Evolutionary conservation across 352 stramenopile genomes (phyloP).

Genomic region (Pythium dissimile): DNA sequence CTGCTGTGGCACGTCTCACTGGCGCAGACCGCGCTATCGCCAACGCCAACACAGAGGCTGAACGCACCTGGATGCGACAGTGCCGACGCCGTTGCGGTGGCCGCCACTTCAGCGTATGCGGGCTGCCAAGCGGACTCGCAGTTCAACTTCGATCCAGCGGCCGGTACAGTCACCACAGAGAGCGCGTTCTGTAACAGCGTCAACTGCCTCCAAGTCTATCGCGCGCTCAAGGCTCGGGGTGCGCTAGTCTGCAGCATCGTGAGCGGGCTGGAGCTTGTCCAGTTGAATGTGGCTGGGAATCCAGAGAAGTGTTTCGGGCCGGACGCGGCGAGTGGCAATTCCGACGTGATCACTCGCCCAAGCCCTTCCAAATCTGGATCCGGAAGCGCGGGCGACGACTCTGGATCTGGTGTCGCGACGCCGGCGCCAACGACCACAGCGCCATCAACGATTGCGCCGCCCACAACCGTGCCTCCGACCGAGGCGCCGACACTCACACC

Average conservation of each 20-base stretch:
- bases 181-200: background rate
- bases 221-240: background rate
- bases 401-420: background rate
- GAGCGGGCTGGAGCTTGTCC: background rate
- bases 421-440: background rate
- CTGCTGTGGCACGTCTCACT: too few relatives aligned
- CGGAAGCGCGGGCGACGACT: background rate
- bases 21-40: too few relatives aligned
- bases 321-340: background rate
- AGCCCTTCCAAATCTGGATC: background rate
- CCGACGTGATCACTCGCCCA: background rate
- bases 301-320: background rate
- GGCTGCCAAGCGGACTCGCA: background rate
- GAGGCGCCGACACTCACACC: background rate
- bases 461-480: background rate
- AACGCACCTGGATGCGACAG: background rate
- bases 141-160: conserved; percentile 1
- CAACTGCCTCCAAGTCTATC: conserved; percentile 3
- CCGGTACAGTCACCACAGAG: background rate
- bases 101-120: background rate
- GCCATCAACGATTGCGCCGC: background rate
- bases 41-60: too few relatives aligned
- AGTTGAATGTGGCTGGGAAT: background rate
- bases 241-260: background rate
- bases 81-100: background rate